Evolutionary conservation across 2,329 filamentous ascomycete species (phyloP).

Genomic region (Pezizomycotina sp.): DNA sequence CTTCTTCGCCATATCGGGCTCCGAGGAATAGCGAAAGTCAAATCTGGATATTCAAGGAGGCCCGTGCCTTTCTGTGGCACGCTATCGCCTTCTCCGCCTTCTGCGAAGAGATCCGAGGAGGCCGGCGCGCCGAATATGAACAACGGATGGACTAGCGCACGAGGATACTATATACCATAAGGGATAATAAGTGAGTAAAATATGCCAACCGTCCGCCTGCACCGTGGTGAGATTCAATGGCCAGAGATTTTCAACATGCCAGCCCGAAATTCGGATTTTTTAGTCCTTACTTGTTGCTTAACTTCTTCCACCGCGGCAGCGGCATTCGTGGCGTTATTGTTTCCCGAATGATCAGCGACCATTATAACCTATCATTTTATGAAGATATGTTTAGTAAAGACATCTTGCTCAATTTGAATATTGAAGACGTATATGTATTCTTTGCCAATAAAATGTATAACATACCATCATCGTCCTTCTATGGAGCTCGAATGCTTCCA

Average conservation of each 20-base stretch:
- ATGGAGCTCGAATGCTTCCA: constrained; percentile 25
- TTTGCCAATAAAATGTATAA: not conserved
- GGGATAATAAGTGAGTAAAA: no score
- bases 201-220: no score
- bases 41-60: constrained; percentile 32
- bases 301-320: constrained; percentile 14
- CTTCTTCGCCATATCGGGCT: constrained; percentile 51
- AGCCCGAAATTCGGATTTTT: not conserved
- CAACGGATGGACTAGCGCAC: constrained; percentile 60
- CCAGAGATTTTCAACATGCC: not conserved
- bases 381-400: constrained; percentile 17
- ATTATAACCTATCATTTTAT: constrained; percentile 44
- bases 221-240: not conserved
- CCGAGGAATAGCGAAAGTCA: constrained; percentile 53
- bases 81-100: constrained; percentile 14
- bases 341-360: constrained; percentile 63
- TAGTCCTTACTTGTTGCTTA: constrained; percentile 11
- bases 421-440: constrained; percentile 3
- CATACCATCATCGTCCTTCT: constrained; percentile 24
- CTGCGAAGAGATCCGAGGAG: constrained; percentile 28
- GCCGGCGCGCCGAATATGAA: constrained; percentile 59
- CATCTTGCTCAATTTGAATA: constrained; percentile 6
- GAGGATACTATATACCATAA: constrained; percentile 48
- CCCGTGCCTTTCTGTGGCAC: constrained; percentile 12
- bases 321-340: constrained; percentile 30